phyloP scores from a whole-genome alignment of 768 basidiomycete species.

The Filobasidium floriforme region DNA sequence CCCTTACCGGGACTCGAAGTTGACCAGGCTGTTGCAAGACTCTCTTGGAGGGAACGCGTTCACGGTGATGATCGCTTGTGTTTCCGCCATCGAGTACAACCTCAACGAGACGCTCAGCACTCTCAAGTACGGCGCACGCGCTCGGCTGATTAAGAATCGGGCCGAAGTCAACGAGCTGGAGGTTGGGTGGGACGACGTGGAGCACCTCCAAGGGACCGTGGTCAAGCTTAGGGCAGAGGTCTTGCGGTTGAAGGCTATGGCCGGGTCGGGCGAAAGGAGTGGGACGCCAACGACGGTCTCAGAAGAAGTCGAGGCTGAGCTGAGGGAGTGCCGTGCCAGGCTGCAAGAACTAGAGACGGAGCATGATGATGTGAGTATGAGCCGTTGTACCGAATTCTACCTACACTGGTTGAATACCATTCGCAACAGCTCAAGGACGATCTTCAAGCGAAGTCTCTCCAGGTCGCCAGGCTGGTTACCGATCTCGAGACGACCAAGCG shows the following conservation, averaged over 20 bases:
- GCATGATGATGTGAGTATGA: slow-evolving; percentile 49
- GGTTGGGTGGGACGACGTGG: slow-evolving; percentile 97
- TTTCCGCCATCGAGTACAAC: slow-evolving; percentile 93
- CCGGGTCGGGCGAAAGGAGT: slow-evolving; percentile 32
- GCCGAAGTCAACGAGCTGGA: slow-evolving; percentile 88
- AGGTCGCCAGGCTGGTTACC: slow-evolving; percentile 36
- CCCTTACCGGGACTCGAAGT: slow-evolving; percentile 96
- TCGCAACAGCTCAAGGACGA: slow-evolving; percentile 33
- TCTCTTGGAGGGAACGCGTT: slow-evolving; percentile 95
- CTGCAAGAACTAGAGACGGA: slow-evolving; percentile 72
- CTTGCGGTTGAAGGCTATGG: slow-evolving; percentile 67
- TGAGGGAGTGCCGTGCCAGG: slow-evolving; percentile 76
- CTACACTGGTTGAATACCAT: slow-evolving; percentile 54
- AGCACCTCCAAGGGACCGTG: slow-evolving; percentile 86
- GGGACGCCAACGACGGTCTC: slow-evolving; percentile 9
- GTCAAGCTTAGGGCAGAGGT: slow-evolving; percentile 78
- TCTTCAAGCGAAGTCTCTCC: slow-evolving; percentile 35
- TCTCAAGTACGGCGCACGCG: slow-evolving; percentile 92
- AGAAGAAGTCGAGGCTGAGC: slow-evolving; percentile 7
- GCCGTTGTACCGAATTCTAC: slow-evolving; percentile 72
- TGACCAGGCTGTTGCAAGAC: slow-evolving; percentile 91
- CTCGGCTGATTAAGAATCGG: slow-evolving; percentile 92
- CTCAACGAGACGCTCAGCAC: slow-evolving; percentile 70
- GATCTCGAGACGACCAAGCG: slow-evolving; percentile 25
- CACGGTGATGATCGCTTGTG: slow-evolving; percentile 98